Evolutionary conservation across 2,329 filamentous ascomycete species (phyloP), one percentile per base, ranked within the genome.

Genomic region (Aspergillus costaricaensis): DNA sequence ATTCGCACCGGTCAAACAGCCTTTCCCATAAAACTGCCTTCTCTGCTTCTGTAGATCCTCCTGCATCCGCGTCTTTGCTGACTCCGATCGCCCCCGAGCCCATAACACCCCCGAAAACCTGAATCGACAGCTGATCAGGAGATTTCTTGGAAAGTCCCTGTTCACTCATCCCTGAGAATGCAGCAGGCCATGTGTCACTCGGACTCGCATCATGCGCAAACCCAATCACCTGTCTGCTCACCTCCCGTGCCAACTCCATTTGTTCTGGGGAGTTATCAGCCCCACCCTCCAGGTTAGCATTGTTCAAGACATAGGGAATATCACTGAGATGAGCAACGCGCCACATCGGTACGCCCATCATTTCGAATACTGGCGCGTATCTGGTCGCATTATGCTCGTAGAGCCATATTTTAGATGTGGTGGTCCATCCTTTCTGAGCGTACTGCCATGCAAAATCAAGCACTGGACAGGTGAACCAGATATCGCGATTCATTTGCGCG

Each of bases 381-480:
- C 69, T 61, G 9, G 72, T 76, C 2, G 65, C 56, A 51, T 75
- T 75, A 25, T 68, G 67, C 43, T 73, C 68, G 32, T 73, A 73
- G 2, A 76, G 17, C 5, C 68, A 67, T 27, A 71, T 39, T 3
- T 68, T 54, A 14, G 57, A 62, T 10, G 39, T 19, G 2, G 58
- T 25, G 4, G 58, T 39, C 12, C 60, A 66, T 27, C 66, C 65
- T 8, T 67, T 63, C 19, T 60, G 64, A 23, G 65, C 59, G 52
- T 73, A 74, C 21, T 74, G 71, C 69, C 70, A 74, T 5, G 72
- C 63, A 58, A 74, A 72, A 54, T 73, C 70, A 9, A 74, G 55
- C 6, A 71, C 65, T 0, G 71, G 70, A 25, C 71, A 75, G 2
- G 70, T 70, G 38, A 76, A 74, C 70, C 68, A 74, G 25, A 75